Evolutionary conservation across 192 early-diverging fungal species (phyloP), one percentile per base, ranked within the genome.

Genomic region (Kappamyces sp.): DNA sequence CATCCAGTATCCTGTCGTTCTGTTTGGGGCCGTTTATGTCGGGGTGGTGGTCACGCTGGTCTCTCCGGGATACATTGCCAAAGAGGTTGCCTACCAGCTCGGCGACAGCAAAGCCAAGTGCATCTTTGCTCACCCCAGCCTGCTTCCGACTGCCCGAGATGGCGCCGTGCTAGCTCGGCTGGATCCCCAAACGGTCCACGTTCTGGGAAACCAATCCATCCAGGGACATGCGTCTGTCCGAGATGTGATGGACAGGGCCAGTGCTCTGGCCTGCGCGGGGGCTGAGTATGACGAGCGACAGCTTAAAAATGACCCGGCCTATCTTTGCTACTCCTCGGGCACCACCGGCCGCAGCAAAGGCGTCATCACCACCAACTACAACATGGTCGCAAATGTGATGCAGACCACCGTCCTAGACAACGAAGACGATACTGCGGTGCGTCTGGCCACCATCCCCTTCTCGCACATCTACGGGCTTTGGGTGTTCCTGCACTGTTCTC

Each of bases 61-160:
- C 37, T 94, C 92, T 53, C 92, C 92, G 36, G 77, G 76, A 3
- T 97, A 97, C 72, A 91, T 83, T 4, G 73, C 76, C 54, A 68
- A 75, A 50, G 94, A 97, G 63, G 67, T 93, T 4, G 79, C 84
- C 2, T 82, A 88, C 62, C 90, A 93, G 59, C 69, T 97, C 47
- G 60, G 69, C 5, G 85, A 90, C 43, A 83, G 85, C 3, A 66
- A 74, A n/a, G 88, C 91, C 43, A 77, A 73, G 40, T 69, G 67
- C n/a, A 63, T 94, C 9, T 72, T 96, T 39, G 87, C 85, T 2
- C 40, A 40, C 54, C 55, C 54, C 3, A 48, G 2, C 60, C 67
- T 47, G 40, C 63, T 44, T 55, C 63, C 1, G 5, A 62, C 61
- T 13, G 62, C 73, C 1, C 42, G 69, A 5, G 64, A 65, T 0